Evolutionary conservation across 805 yeast genomes (phyloP).

Genomic region (Metschnikowia vanudenii): DNA sequence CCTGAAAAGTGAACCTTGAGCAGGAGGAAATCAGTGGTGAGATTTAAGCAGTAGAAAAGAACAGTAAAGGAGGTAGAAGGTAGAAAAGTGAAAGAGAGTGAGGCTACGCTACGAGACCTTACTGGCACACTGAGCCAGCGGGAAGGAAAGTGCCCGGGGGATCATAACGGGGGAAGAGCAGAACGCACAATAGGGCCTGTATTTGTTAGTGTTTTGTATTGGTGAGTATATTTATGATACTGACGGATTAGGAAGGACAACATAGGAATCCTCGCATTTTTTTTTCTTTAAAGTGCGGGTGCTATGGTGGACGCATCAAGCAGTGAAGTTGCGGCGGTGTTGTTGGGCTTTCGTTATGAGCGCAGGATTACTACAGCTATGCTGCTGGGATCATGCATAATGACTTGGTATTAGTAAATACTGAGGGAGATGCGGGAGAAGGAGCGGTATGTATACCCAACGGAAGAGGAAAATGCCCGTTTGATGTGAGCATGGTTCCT

Average conservation of each 20-base stretch:
- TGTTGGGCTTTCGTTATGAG: neutral
- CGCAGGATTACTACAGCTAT: no score
- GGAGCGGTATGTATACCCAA: no score
- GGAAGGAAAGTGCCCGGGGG: no score
- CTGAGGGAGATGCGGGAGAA: no score
- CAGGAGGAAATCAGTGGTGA: neutral
- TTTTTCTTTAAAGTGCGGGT: neutral
- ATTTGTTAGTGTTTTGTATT: neutral
- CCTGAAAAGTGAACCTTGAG: neutral
- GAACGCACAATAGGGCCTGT: neutral
- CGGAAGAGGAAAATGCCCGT: no score
- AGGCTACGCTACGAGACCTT: neutral
- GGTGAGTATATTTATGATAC: neutral
- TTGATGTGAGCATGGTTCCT: no score
- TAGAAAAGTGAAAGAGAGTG: neutral
- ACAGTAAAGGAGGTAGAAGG: neutral
- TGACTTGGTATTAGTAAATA: no score
- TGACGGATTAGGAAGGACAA: conserved; percentile 4
- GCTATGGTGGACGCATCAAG: neutral
- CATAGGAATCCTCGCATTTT: neutral
- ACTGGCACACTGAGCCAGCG: neutral
- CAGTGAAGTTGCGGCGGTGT: neutral
- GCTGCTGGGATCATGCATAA: no score
- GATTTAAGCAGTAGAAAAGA: neutral
- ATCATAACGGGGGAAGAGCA: no score